phyloP scores from a whole-genome alignment of 2,329 filamentous ascomycete species.

The Colletotrichum karsti region DNA sequence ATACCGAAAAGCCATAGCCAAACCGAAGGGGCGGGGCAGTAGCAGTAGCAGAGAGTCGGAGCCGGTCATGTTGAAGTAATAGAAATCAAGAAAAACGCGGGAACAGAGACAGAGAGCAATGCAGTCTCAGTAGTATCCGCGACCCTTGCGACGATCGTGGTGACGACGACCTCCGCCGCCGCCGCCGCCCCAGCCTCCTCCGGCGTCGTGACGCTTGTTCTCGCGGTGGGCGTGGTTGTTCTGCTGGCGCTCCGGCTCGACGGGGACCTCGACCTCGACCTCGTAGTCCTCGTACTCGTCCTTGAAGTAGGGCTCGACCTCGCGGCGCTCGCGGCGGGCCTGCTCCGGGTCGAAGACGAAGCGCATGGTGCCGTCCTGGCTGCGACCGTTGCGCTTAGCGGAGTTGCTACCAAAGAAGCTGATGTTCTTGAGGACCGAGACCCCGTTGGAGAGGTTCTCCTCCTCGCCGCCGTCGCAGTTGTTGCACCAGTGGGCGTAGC shows the following conservation, averaged over 20 bases:
- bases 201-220: constrained; percentile 15
- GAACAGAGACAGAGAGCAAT: too few species aligned
- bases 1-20: background rate
- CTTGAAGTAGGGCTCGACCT: constrained; percentile 74
- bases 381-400: constrained; percentile 52
- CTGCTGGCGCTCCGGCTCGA: constrained; percentile 41
- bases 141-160: constrained; percentile 15
- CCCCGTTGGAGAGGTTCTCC: constrained; percentile 41
- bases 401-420: constrained; percentile 44
- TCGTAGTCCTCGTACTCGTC: constrained; percentile 81
- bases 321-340: constrained; percentile 75
- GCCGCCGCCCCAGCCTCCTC: background rate
- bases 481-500: constrained; percentile 70
- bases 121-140: constrained; percentile 10
- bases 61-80: too few species aligned
- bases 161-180: constrained; percentile 10
- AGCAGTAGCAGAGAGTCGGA: too few species aligned
- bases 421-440: constrained; percentile 49
- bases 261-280: constrained; percentile 76
- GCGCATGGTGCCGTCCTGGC: constrained; percentile 79
- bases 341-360: constrained; percentile 88
- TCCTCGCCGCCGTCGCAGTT: constrained; percentile 54
- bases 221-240: constrained; percentile 4
- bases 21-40: background rate
- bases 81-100: background rate